A percentile compares a stretch with the other conserved stretches of the same genome.
Conservation (phyloP, 495 filamentous ascomycete genomes). For the Bombardia bombarda region DNA sequence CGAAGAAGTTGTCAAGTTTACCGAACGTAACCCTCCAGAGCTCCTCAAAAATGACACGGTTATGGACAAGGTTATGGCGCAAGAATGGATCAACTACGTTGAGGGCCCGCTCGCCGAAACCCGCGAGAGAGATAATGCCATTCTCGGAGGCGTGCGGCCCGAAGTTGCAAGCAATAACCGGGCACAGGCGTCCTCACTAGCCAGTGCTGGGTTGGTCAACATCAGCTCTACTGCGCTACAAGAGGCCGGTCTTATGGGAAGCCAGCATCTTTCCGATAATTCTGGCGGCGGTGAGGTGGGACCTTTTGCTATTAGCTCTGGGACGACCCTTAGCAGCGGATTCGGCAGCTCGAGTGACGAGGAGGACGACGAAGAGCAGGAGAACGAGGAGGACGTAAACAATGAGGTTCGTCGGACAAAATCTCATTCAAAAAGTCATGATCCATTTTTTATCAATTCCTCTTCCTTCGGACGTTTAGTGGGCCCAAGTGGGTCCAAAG, state of each 20-base stretch:
- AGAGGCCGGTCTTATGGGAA: constrained; percentile 63
- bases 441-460: no score
- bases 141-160: constrained; percentile 91
- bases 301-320: constrained; percentile 57
- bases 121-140: constrained; percentile 91
- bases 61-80: constrained; percentile 77
- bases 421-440: no score
- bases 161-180: constrained; percentile 62
- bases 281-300: constrained; percentile 58
- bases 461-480: no score
- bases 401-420: constrained; percentile 45
- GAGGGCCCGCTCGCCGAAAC: constrained; percentile 92
- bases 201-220: constrained; percentile 39
- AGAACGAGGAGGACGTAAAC: constrained; percentile 61
- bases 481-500: background rate
- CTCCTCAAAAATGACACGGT: constrained; percentile 75
- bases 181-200: constrained; percentile 19
- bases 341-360: constrained; percentile 95
- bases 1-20: constrained; percentile 98
- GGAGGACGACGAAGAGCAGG: constrained; percentile 91
- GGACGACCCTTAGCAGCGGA: constrained; percentile 77
- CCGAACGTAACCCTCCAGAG: constrained; percentile 86
- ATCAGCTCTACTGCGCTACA: constrained; percentile 62
- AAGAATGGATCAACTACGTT: constrained; percentile 90
- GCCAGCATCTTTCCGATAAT: constrained; percentile 65